Base-by-base conservation (phyloP, 1,284 basidiomycete genomes). In the Austroboletus niveus region DNA sequence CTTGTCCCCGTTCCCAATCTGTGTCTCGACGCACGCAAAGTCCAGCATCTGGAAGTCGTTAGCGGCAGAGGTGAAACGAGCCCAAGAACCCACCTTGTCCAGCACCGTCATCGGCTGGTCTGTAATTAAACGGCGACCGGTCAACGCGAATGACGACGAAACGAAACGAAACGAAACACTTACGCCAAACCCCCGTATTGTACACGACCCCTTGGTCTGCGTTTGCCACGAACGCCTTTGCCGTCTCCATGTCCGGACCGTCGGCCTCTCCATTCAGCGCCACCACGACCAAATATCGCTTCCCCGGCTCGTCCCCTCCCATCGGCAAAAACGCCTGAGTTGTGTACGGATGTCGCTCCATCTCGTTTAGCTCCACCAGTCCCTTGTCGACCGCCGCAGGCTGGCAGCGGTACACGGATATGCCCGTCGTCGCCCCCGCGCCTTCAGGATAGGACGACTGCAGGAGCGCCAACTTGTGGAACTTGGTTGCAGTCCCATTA, bases 321-420 rank as follows among this genome's bases (percentile, higher is more conserved):
- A 96, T 89, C 1, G 94, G 94, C 52, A 96, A 80, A 69, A 97
- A 97, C 5, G 88, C 84, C 67, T 94, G 92, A 57, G 87, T 93
- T 5, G 90, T 94, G 63, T 76, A 83, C 14, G 81, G 76, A 60
- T 94, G 92, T 27, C 91, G 74, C 65, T 94, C 92, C 41, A 94
- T 69, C 20, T 84, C 72, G 56, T 74, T 76, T 51, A 92, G 69
- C 42, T 69, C 70, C 57, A 84, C 76, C 14, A 74, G 74, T 8
- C 78, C 79, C 29, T 80, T 79, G 2, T 67, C 64, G 30, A 82
- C 68, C 11, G 74, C 72, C 31, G 81, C 71, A 0, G 89, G 84
- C 52, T 79, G 73, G 68, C 86, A 89, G 42, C 89, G 76, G 64
- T 90, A 92, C 24, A 90, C 80, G 0, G 89, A 90, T 43, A 94